These are phyloP conservation scores for Prunus armeniaca DNA, from an alignment of 306 rosid genomes.

Conservation along the genomic window DNA sequence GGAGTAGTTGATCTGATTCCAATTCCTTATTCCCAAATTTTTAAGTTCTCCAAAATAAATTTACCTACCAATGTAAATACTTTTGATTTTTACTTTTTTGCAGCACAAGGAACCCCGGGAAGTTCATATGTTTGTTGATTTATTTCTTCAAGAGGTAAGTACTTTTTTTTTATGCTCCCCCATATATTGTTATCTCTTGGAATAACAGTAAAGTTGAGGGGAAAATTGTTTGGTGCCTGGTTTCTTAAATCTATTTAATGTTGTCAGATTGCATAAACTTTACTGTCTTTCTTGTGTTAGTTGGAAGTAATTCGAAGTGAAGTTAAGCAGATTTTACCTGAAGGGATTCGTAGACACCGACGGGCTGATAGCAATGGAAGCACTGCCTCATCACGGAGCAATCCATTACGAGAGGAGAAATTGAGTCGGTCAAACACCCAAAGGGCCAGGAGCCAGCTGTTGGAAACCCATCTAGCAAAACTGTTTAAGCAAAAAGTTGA, in stretches of 20 bases:
- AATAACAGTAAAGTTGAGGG: conserved; percentile 10
- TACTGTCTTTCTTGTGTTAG: conserved; percentile 41
- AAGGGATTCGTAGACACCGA: conserved; percentile 68
- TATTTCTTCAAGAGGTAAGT: conserved; percentile 89
- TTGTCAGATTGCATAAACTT: background rate
- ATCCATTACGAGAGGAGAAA: conserved; percentile 80
- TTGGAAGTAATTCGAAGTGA: conserved; percentile 63
- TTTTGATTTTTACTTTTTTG: conserved; percentile 29
- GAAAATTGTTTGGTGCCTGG: conserved; percentile 3
- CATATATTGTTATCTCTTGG: background rate
- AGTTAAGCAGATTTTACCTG: conserved; percentile 81
- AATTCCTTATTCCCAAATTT: too few relatives aligned
- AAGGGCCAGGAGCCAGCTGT: conserved; percentile 88
- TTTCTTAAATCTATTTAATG: background rate
- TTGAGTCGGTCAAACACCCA: conserved; percentile 69
- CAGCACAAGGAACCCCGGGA: conserved; percentile 99
- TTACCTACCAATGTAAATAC: conserved; percentile 12
- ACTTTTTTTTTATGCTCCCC: conserved; percentile 17
- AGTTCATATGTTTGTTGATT: conserved; percentile 94
- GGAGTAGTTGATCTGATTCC: too few relatives aligned
- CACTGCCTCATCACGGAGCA: conserved; percentile 81
- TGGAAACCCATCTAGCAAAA: conserved; percentile 96
- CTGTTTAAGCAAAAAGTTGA: conserved; percentile 91
- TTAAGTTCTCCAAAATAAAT: background rate
- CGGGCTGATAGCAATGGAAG: conserved; percentile 90